Conservation (phyloP, 768 basidiomycete species). For the Multifurca ochricompacta region DNA sequence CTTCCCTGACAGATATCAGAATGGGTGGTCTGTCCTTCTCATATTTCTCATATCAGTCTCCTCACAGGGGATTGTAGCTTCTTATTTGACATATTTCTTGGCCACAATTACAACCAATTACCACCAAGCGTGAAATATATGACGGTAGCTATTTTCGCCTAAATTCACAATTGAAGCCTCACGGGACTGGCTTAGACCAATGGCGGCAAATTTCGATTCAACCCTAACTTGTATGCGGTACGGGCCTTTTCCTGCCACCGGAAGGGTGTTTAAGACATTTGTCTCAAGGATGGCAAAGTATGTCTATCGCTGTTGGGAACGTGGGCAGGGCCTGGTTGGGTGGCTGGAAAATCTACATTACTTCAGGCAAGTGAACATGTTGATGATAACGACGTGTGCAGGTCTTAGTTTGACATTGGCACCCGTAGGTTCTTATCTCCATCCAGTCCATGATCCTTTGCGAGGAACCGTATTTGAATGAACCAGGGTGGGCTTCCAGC, state of each 20-base stretch:
- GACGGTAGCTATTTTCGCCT: constrained; percentile 39
- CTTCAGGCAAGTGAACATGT: constrained; percentile 50
- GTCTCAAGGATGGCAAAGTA: constrained; percentile 78
- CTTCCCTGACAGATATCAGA: constrained; percentile 55
- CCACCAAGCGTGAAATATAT: constrained; percentile 71
- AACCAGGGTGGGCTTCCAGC: constrained; percentile 77
- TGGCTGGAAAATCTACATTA: constrained; percentile 81
- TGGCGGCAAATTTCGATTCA: constrained; percentile 84
- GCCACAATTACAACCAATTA: constrained; percentile 79
- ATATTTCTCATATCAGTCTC: neutral
- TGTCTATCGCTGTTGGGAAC: constrained; percentile 88
- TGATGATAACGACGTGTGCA: neutral
- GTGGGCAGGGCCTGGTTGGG: constrained; percentile 92
- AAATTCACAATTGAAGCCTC: neutral
- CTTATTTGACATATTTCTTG: constrained; percentile 91
- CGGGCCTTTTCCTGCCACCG: constrained; percentile 22
- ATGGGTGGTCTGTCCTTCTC: constrained; percentile 64
- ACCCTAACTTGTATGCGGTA: constrained; percentile 90
- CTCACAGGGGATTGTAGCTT: constrained; percentile 32
- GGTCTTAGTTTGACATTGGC: neutral
- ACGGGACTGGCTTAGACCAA: constrained; percentile 48
- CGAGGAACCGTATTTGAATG: constrained; percentile 90
- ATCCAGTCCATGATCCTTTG: constrained; percentile 96
- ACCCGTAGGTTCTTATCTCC: constrained; percentile 70
- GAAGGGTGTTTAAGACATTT: neutral